Conservation (phyloP, 2,329 filamentous ascomycete genomes). For the Coniochaeta sp. region DNA sequence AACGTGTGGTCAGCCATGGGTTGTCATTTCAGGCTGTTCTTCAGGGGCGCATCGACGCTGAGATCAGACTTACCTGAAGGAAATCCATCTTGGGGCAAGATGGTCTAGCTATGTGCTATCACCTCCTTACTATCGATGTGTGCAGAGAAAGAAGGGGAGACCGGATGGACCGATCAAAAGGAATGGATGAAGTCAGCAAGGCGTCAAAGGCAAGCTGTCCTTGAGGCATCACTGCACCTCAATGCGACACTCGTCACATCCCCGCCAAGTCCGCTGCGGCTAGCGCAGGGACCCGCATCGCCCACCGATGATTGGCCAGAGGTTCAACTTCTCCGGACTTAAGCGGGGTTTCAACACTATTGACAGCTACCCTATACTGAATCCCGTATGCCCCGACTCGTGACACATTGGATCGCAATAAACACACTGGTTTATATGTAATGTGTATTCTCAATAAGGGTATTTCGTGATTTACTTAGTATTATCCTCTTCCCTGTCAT, state of each 20-base stretch:
- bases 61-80: conserved; percentile 29
- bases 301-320: too few species aligned
- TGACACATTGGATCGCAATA: too few species aligned
- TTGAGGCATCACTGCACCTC: neutral
- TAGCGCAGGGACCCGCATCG: too few species aligned
- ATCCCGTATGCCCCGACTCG: too few species aligned
- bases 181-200: conserved; percentile 1
- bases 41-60: neutral
- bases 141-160: neutral
- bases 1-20: too few species aligned
- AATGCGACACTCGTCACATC: neutral
- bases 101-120: neutral
- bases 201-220: conserved; percentile 3
- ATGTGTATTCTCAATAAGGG: neutral
- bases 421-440: too few species aligned
- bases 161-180: neutral
- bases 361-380: too few species aligned
- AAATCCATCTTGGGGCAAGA: conserved; percentile 34
- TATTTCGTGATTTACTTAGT: neutral
- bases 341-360: too few species aligned
- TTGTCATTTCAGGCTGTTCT: conserved; percentile 6
- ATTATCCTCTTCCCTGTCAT: neutral
- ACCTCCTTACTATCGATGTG: neutral
- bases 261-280: neutral
- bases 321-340: too few species aligned